phyloP scores from a whole-genome alignment of 2,329 filamentous ascomycete species.

The Raffaelea albimanens region DNA sequence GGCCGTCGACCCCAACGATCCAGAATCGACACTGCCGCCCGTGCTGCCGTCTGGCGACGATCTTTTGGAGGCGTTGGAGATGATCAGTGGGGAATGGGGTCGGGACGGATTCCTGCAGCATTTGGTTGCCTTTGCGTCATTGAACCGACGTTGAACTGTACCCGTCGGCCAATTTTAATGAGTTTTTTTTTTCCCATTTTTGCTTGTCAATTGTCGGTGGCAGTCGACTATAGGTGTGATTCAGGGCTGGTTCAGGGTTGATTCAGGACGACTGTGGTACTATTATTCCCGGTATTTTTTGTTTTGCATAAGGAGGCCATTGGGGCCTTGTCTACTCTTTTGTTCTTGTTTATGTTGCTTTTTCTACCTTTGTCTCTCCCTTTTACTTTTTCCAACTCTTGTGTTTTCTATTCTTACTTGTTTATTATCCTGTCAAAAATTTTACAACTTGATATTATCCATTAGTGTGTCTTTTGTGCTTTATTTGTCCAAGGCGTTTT shows the following conservation, averaged over 20 bases:
- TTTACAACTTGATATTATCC: not conserved
- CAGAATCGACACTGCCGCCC: slow-evolving; percentile 42
- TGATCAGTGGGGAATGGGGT: slow-evolving; percentile 52
- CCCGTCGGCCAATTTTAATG: too few relatives aligned
- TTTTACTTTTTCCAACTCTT: not conserved
- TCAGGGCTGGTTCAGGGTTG: too few relatives aligned
- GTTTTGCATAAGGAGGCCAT: too few relatives aligned
- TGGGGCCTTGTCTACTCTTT: not conserved
- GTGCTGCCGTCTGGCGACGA: slow-evolving; percentile 58
- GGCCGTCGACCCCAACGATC: slow-evolving; percentile 45
- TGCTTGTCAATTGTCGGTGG: too few relatives aligned
- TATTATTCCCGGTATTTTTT: not conserved
- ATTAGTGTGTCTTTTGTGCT: not conserved
- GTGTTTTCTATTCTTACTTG: not conserved
- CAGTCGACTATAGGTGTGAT: too few relatives aligned
- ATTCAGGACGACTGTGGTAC: not conserved
- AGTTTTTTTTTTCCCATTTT: not conserved
- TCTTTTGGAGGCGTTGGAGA: slow-evolving; percentile 57
- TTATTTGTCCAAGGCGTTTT: not conserved
- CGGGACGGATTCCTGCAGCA: slow-evolving; percentile 59
- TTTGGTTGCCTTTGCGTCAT: slow-evolving; percentile 52
- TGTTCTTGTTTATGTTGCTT: not conserved
- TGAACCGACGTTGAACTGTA: slow-evolving; percentile 27
- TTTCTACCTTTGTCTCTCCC: not conserved
- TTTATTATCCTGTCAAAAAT: not conserved